A percentile compares a stretch with the other conserved stretches of the same genome.
Conservation (phyloP, 2,329 filamentous ascomycete species). For the Leptographium wingfieldii region DNA sequence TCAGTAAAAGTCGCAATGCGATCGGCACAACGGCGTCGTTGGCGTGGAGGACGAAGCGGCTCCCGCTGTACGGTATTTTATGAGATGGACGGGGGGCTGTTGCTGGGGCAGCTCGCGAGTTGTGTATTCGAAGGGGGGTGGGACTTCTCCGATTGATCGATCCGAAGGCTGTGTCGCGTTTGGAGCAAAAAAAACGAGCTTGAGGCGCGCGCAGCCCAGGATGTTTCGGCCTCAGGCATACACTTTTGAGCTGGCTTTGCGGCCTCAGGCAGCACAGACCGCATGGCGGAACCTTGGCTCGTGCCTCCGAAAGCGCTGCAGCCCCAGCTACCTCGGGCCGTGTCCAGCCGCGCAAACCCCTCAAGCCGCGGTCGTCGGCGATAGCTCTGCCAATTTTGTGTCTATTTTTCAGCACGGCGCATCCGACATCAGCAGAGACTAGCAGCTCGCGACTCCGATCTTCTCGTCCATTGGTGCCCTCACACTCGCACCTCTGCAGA, state of each 20-base stretch:
- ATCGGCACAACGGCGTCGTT: neutral
- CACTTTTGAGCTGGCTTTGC: neutral
- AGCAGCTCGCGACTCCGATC: neutral
- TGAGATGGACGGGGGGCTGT: neutral
- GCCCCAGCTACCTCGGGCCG: slow-evolving; percentile 22
- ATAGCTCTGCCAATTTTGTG: neutral
- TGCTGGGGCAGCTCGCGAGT: neutral
- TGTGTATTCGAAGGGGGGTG: neutral
- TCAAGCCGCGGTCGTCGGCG: neutral
- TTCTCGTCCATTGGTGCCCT: neutral
- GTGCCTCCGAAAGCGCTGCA: neutral
- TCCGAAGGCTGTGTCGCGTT: slow-evolving; percentile 5
- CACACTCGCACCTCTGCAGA: neutral
- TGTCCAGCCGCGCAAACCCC: slow-evolving; percentile 19
- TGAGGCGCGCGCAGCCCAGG: neutral
- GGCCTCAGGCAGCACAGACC: neutral
- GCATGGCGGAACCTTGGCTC: neutral
- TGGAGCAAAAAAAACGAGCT: slow-evolving; percentile 4
- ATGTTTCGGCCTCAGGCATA: neutral
- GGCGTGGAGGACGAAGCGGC: neutral
- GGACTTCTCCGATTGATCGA: slow-evolving; percentile 1
- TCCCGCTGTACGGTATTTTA: neutral
- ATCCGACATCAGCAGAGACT: neutral
- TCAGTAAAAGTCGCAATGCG: neutral
- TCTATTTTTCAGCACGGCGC: neutral